Conservation (phyloP, 768 basidiomycete species). For the Trametes sanguinea region DNA sequence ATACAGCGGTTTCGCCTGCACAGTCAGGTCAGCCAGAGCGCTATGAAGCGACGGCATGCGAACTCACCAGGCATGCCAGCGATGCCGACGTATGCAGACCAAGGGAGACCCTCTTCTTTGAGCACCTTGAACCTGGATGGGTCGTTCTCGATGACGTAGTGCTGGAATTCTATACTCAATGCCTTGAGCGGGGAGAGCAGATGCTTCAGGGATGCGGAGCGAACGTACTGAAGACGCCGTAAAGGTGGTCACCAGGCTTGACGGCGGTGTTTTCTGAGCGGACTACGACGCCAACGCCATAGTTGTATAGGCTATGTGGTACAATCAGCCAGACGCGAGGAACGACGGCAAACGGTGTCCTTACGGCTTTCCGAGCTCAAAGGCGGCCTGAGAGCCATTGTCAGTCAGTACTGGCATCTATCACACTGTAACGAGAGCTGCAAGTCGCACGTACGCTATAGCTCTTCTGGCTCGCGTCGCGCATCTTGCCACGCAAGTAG, state of each 20-base stretch:
- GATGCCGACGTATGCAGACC: constrained; percentile 51
- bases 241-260: constrained; percentile 30
- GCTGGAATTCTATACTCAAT: constrained; percentile 36
- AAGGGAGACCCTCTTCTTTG: constrained; percentile 48
- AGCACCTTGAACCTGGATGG: constrained; percentile 29
- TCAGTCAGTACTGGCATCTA: no score
- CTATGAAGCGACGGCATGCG: neutral
- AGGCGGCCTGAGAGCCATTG: constrained; percentile 15
- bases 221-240: constrained; percentile 25
- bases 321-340: constrained; percentile 1
- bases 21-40: no score
- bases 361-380: constrained; percentile 32
- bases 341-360: constrained; percentile 10
- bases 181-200: no score
- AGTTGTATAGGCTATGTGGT: constrained; percentile 25
- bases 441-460: constrained; percentile 15
- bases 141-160: constrained; percentile 40
- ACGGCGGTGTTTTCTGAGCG: constrained; percentile 28
- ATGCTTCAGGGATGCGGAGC: constrained; percentile 27
- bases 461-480: constrained; percentile 18
- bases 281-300: constrained; percentile 30
- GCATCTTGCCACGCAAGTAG: constrained; percentile 26
- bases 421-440: no score
- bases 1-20: constrained; percentile 37
- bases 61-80: constrained; percentile 44